Conservation (phyloP, 768 basidiomycete genomes). For the Podaxis mareebaensis region DNA sequence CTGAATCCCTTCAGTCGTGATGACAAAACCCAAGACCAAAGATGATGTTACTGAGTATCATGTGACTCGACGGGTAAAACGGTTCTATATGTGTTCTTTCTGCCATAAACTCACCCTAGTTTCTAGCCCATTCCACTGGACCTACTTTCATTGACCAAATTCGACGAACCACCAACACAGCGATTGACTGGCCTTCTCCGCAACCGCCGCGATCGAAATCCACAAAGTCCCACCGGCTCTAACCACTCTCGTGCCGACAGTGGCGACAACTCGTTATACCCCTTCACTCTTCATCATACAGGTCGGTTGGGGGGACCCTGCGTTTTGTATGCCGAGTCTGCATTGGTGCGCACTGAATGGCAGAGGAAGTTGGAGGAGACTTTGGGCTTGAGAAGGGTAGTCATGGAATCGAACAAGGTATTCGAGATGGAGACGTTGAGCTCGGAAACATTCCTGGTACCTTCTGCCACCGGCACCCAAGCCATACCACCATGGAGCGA, state of each 20-base stretch:
- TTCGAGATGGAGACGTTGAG: conserved; percentile 93
- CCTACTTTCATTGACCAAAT: conserved; percentile 81
- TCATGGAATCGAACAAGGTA: conserved; percentile 92
- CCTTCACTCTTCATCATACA: conserved; percentile 86
- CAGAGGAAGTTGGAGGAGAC: conserved; percentile 88
- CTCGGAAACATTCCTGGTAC: conserved; percentile 83
- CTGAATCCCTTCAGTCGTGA: conserved; percentile 61
- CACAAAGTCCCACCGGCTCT: conserved; percentile 23
- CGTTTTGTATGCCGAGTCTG: conserved; percentile 84
- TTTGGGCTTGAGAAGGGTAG: conserved; percentile 77
- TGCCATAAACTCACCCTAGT: conserved; percentile 10
- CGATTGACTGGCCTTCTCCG: conserved; percentile 74
- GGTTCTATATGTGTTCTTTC: background rate
- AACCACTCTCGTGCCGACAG: conserved; percentile 34
- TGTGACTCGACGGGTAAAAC: conserved; percentile 75
- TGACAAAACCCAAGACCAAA: conserved; percentile 83
- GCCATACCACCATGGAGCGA: conserved; percentile 67
- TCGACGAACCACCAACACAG: conserved; percentile 77
- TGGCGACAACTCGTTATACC: conserved; percentile 75
- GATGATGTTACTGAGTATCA: conserved; percentile 76
- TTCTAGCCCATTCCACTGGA: conserved; percentile 89
- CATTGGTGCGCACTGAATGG: conserved; percentile 81
- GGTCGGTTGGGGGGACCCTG: conserved; percentile 86
- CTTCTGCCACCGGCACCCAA: conserved; percentile 53
- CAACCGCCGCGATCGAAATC: conserved; percentile 46